Conservation (phyloP, 306 rosid species). For the Cucumis sativus region Cucumber_9930_V3 NC_026658.2:8021501-8022000, state of each 20-base stretch:
- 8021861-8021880: slow-evolving; percentile 13
- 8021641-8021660: slow-evolving; percentile 7
- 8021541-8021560: slow-evolving; percentile 22
- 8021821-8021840: slow-evolving; percentile 20
- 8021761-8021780: slow-evolving; percentile 34
- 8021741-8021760: slow-evolving; percentile 34
- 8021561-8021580: neutral
- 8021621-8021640: neutral
- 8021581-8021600: slow-evolving; percentile 9
- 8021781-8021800: slow-evolving; percentile 9
- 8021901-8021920: slow-evolving; percentile 48
- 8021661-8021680: slow-evolving; percentile 20
- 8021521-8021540: neutral
- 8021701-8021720: slow-evolving; percentile 42
- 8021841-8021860: slow-evolving; percentile 18
- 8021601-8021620: slow-evolving; percentile 3
- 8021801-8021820: slow-evolving; percentile 10
- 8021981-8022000: slow-evolving; percentile 22
- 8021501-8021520: neutral
- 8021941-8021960: slow-evolving; percentile 16
- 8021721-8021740: slow-evolving; percentile 21
- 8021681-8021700: slow-evolving; percentile 14
- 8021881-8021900: slow-evolving; percentile 37
- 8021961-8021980: slow-evolving; percentile 9
- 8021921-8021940: slow-evolving; percentile 37